Percentiles rank a stretch among this genome's conserved stretches.
phyloP scores from a whole-genome alignment of 352 stramenopile genomes.

The Paralagenidium karlingii region DNA sequence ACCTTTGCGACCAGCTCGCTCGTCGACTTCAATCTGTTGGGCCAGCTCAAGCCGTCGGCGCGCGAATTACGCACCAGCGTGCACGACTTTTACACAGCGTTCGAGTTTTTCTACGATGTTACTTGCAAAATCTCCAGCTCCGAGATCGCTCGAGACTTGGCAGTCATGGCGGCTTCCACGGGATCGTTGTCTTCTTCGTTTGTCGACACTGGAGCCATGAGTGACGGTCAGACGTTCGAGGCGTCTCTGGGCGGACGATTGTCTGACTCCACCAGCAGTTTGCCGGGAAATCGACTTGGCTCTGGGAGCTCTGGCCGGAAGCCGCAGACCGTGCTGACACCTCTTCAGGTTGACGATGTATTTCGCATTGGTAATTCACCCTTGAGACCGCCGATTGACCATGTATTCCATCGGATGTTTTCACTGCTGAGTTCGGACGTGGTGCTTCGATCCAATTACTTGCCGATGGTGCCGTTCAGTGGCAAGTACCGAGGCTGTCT shows the following conservation, averaged over 20 bases:
- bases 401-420: constrained; percentile 57
- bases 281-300: not conserved
- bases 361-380: constrained; percentile 21
- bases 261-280: no score
- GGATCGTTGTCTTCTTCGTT: not conserved
- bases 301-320: no score
- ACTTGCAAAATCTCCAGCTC: constrained; percentile 38
- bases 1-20: constrained; percentile 58
- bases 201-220: not conserved
- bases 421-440: constrained; percentile 67
- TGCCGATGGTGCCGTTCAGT: constrained; percentile 84
- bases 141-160: no score
- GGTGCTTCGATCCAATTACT: constrained; percentile 72
- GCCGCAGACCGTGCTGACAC: constrained; percentile 6
- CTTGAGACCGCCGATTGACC: constrained; percentile 36
- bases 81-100: constrained; percentile 60
- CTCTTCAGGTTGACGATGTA: no score
- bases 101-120: constrained; percentile 56
- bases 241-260: no score
- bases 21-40: constrained; percentile 25
- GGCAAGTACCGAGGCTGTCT: constrained; percentile 67
- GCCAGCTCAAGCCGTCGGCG: constrained; percentile 12
- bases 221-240: not conserved
- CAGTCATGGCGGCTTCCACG: not conserved
- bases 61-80: constrained; percentile 30